phyloP scores from a whole-genome alignment of 176 grass and related monocot species.

The Oryza glaberrima region DNA sequence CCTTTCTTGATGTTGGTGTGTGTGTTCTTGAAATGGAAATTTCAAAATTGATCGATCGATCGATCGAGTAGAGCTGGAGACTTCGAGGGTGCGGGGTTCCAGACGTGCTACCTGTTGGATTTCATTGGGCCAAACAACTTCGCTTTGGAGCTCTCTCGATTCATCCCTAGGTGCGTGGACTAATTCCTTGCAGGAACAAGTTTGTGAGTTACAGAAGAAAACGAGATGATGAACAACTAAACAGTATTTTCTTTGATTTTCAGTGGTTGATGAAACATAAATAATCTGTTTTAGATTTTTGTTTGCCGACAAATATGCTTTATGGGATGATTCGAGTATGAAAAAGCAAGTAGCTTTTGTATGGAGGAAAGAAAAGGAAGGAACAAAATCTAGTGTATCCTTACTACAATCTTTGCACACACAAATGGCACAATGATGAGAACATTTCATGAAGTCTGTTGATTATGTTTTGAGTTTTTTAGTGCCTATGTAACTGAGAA shows the following conservation, averaged over 20 bases:
- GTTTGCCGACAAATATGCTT: not conserved
- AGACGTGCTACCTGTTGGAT: constrained; percentile 87
- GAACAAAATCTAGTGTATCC: constrained; percentile 6
- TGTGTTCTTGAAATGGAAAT: constrained; percentile 7
- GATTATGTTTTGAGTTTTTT: not conserved
- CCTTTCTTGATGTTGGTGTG: not conserved
- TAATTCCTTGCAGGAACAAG: no score
- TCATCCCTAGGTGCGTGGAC: constrained; percentile 50
- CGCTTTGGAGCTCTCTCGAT: constrained; percentile 58
- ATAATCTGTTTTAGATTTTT: not conserved
- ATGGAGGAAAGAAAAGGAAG: constrained; percentile 26
- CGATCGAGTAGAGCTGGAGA: constrained; percentile 53
- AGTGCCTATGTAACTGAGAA: not conserved
- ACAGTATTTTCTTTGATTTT: not conserved
- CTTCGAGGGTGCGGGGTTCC: constrained; percentile 52
- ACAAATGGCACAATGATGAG: not conserved
- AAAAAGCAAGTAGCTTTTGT: constrained; percentile 25
- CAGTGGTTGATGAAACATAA: not conserved
- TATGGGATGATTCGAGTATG: not conserved
- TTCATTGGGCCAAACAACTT: constrained; percentile 76
- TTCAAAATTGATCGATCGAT: not conserved
- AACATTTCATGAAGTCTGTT: not conserved
- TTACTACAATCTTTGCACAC: constrained; percentile 16
- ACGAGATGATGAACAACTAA: not conserved
- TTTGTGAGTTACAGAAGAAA: not conserved